phyloP scores from a whole-genome alignment of 75 land plant species.

The Sequoiadendron giganteum region DNA sequence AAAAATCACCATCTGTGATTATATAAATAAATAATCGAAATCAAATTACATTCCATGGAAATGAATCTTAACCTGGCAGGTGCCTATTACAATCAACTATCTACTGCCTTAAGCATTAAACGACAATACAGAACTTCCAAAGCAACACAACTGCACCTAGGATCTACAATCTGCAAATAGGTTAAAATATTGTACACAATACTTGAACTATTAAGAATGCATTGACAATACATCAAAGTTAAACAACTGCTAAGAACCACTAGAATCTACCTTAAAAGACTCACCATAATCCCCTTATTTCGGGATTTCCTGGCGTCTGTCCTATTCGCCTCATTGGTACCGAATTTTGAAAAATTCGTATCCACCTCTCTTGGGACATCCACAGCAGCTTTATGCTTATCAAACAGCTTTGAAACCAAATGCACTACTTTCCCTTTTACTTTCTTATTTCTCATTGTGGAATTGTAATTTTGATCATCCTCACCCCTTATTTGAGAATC shows the following conservation, averaged over 20 bases:
- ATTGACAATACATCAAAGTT: not conserved
- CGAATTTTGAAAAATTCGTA: too few relatives aligned
- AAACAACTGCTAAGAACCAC: not conserved
- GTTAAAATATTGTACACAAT: not conserved
- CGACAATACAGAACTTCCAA: not conserved
- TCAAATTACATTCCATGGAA: not conserved
- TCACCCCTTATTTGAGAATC: too few relatives aligned
- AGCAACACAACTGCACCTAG: not conserved
- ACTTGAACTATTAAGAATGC: not conserved
- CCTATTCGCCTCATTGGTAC: too few relatives aligned
- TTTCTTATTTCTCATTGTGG: too few relatives aligned
- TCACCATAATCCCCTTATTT: not conserved
- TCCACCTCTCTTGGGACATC: too few relatives aligned
- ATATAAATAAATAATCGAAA: too few relatives aligned
- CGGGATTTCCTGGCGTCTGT: too few relatives aligned
- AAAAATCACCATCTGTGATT: too few relatives aligned
- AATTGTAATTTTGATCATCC: too few relatives aligned
- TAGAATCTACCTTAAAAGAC: not conserved
- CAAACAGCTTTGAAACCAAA: too few relatives aligned
- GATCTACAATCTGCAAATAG: not conserved
- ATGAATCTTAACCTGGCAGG: not conserved
- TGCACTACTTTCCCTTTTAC: too few relatives aligned
- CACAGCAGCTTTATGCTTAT: too few relatives aligned
- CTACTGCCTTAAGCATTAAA: not conserved
- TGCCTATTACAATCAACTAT: not conserved